Conservation (phyloP, 371 early-diverging fungal genomes). For the Apophysomyces elegans region DNA sequence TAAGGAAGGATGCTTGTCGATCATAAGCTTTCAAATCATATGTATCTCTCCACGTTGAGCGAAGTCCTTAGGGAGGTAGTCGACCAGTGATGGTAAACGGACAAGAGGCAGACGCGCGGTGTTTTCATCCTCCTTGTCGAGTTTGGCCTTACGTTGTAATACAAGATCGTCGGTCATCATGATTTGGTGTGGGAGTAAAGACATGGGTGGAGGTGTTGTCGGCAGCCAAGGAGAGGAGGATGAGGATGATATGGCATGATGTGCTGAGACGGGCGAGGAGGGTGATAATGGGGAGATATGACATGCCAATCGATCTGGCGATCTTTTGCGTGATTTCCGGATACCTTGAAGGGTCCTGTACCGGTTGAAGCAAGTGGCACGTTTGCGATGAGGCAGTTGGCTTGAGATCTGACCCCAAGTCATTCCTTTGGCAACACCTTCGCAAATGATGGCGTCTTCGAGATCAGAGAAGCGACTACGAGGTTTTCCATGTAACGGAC, state of each 20-base stretch:
- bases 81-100: conserved; percentile 13
- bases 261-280: conserved; percentile 21
- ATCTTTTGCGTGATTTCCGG: conserved; percentile 48
- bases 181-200: background rate
- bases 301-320: background rate
- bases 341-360: conserved; percentile 51
- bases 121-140: background rate
- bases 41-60: conserved; percentile 8
- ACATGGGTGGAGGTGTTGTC: conserved; percentile 15
- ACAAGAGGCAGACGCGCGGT: background rate
- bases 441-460: conserved; percentile 50
- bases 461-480: conserved; percentile 50
- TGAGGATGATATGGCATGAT: conserved; percentile 19
- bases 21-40: background rate
- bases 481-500: conserved; percentile 33
- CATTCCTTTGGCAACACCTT: conserved; percentile 48
- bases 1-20: background rate
- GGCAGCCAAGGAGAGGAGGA: conserved; percentile 20
- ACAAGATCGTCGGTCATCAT: background rate
- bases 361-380: conserved; percentile 55
- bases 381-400: conserved; percentile 47
- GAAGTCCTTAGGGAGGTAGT: conserved; percentile 1
- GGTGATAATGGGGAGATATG: conserved; percentile 8
- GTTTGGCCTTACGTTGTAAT: background rate
- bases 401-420: conserved; percentile 55